A percentile compares a stretch with the other conserved stretches of the same genome.
phyloP scores from a whole-genome alignment of 1,284 basidiomycete species.

The Phylloporus sp. region DNA sequence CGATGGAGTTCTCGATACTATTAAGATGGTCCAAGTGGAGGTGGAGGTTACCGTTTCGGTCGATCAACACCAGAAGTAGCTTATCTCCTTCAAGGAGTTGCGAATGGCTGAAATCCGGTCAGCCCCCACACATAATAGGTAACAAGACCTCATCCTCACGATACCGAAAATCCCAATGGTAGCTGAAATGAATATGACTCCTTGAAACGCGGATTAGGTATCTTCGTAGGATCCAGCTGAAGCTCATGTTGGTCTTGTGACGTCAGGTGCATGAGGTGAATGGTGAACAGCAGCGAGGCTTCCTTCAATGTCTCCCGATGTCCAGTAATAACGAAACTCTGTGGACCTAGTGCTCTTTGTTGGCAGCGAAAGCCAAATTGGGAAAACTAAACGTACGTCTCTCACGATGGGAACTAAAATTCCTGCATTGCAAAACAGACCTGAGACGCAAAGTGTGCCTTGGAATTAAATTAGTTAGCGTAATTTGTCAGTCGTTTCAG shows the following conservation, averaged over 20 bases:
- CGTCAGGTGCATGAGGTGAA: constrained; percentile 50
- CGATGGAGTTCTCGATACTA: constrained; percentile 44
- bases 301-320: constrained; percentile 26
- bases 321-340: constrained; percentile 32
- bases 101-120: constrained; percentile 41
- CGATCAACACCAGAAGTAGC: constrained; percentile 51
- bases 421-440: constrained; percentile 8
- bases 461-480: neutral
- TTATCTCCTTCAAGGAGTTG: constrained; percentile 48
- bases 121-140: neutral
- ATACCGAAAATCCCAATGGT: constrained; percentile 42
- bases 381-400: constrained; percentile 11
- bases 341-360: constrained; percentile 15
- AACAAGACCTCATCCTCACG: constrained; percentile 39
- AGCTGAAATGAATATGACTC: constrained; percentile 46
- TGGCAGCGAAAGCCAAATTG: neutral
- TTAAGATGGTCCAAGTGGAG: constrained; percentile 49
- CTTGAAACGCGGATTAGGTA: constrained; percentile 48
- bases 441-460: constrained; percentile 31
- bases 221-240: constrained; percentile 45
- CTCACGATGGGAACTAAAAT: neutral
- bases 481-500: neutral
- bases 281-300: constrained; percentile 43
- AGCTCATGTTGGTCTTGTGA: constrained; percentile 52
- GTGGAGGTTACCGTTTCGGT: constrained; percentile 39